Evolutionary conservation across 305 asterid genomes (phyloP).

Genomic region (Striga hermonthica): DNA sequence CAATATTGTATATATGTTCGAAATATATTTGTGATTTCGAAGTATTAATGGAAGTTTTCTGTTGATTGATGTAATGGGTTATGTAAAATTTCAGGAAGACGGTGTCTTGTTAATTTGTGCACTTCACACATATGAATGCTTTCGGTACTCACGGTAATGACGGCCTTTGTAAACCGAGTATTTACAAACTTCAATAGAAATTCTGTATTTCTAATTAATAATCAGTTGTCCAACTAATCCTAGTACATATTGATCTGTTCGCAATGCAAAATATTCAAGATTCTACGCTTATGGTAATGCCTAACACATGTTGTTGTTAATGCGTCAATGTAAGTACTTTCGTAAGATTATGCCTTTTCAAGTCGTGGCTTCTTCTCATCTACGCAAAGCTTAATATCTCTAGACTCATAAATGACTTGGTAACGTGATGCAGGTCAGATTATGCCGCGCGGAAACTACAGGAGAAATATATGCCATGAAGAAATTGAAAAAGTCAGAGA

Average conservation of each 20-base stretch:
- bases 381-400: too few relatives aligned
- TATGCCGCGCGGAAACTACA: conserved; percentile 74
- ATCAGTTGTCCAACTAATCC: too few relatives aligned
- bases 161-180: too few relatives aligned
- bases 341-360: too few relatives aligned
- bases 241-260: not conserved
- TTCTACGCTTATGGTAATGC: not conserved
- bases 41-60: not conserved
- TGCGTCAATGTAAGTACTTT: not conserved
- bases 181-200: too few relatives aligned
- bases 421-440: conserved; percentile 65
- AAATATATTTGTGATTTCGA: not conserved
- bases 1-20: too few relatives aligned
- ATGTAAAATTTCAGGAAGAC: not conserved
- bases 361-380: too few relatives aligned
- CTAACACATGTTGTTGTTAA: not conserved
- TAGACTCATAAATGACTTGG: conserved; percentile 24
- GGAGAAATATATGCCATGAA: conserved; percentile 94
- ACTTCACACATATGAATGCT: too few relatives aligned
- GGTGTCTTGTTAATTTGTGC: not conserved
- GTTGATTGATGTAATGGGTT: not conserved
- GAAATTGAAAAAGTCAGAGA: conserved; percentile 87
- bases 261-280: not conserved
- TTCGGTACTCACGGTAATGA: too few relatives aligned
- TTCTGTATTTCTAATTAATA: too few relatives aligned